Evolutionary conservation across 2,329 filamentous ascomycete genomes (phyloP), one percentile per base, ranked within the genome.

Genomic region (Sclerotiophoma versabilis): DNA sequence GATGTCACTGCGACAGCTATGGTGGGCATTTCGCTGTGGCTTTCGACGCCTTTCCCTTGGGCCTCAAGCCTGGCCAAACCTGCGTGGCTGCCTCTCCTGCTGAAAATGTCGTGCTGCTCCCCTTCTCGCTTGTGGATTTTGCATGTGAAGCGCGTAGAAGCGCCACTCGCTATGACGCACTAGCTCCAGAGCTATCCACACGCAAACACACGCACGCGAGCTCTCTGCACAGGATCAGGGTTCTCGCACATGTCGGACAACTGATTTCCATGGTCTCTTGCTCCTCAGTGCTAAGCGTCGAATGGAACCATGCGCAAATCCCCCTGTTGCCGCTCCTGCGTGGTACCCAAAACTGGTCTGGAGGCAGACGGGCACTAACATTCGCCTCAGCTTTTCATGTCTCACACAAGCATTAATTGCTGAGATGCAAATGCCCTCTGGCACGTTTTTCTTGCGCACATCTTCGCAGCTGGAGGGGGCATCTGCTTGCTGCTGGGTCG

Each of bases 71-170:
- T 49, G 33, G 29, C 29, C 45, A 41, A 11, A 20, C 44, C 43
- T 22, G 44, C 32, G 38, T 38, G 19, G 29, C 37, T 41, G 23
- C 38, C 39, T 34, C 17, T 43, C 19, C 19, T 15, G 20, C 25
- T 43, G 15, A 38, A 45, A 49, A 27, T 49, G 45, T 49, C 27
- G 51, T 54, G 51, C 45, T 41, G 38, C 33, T 22, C 51, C 25
- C 7, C 14, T 41, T 23, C 41, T 36, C 42, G 38, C 41, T 54
- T 54, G 45, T 54, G 44, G 25, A 32, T 44, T 50, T 50, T 23
- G 50, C 51, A 54, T 49, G 51, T 54, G 45, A 54, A 49, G 51
- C 45, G 22, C 45, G 34, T 39, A 36, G 11, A 27, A n/a, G n/a
- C n/a, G 12, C 34, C 14, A 25, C 26, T 9, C 20, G 15, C 36